Base-by-base conservation (phyloP, 768 basidiomycete species). In the Trametes maxima region DNA sequence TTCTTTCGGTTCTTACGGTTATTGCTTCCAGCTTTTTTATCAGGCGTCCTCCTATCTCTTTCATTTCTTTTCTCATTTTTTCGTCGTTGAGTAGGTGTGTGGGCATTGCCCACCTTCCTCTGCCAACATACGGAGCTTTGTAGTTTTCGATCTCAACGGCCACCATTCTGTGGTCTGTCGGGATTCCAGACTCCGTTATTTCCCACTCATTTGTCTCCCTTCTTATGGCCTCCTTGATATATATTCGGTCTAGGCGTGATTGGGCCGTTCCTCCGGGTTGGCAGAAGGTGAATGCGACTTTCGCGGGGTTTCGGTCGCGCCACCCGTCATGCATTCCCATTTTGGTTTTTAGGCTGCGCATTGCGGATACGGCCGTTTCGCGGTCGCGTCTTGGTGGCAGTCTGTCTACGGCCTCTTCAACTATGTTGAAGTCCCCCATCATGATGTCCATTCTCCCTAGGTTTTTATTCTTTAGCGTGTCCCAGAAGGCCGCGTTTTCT, bases 361-460 rank as follows among this genome's bases (percentile, higher is more conserved):
- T 3, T 3, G 28, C 28, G 4, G 3, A 3, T 8, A 33, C 28
- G 4, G 3, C 4, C 28, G 3, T 33, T 33, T 33, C 28, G 3
- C 28, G 3, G 28, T 33, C 28, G 3, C 25, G 6, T 19, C 21
- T 45, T 12, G 5, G 44, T 12, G 44, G 44, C 5, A 19, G 21
- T 22, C 44, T 45, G 44, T 45, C 44, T 4, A 45, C 11, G 5
- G 44, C n/a, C 10, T 11, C 10, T 12, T 82, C 78, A 0, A 76
- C 74, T 1, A 81, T 33, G 61, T 83, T 82, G 40, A 76, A 76
- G 61, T 83, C 44, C 12, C 44, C 44, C 2, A 45, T 14, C 44
- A 45, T 22, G 2, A 45, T 11, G 21, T 22, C 21, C 19, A 22
- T 12, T 19, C 21, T 21, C 44, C 24, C 46, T 1, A 25, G 46